Conservation (phyloP, 345 rosid species). For the Bruguiera gymnorhiza region DNA sequence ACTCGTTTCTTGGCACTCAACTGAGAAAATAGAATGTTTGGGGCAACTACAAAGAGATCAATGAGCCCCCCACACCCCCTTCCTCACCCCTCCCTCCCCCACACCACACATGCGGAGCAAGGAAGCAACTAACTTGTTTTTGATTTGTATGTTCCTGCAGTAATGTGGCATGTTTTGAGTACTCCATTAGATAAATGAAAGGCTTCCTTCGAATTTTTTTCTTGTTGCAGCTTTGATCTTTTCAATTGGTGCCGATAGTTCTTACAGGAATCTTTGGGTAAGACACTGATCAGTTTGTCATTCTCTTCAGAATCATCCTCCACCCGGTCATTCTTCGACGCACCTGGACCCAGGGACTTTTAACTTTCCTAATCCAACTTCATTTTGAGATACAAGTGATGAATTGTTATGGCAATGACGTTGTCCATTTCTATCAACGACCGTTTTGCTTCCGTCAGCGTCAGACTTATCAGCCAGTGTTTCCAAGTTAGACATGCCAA, state of each 20-base stretch:
- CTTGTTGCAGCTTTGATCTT: background rate
- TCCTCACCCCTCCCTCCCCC: background rate
- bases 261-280: too few species aligned
- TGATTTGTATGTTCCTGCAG: slow-evolving; percentile 4
- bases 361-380: slow-evolving; percentile 7
- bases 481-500: slow-evolving; percentile 27
- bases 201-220: background rate
- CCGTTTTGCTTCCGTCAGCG: slow-evolving; percentile 5
- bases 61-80: too few species aligned
- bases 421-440: background rate
- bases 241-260: too few species aligned
- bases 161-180: background rate
- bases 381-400: background rate
- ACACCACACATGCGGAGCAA: background rate
- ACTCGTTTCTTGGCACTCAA: background rate
- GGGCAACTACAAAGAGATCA: background rate
- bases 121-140: slow-evolving; percentile 17
- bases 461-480: slow-evolving; percentile 6
- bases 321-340: background rate
- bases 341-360: background rate
- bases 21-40: background rate
- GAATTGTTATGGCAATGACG: background rate
- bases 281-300: too few species aligned
- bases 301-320: too few species aligned
- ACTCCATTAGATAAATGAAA: slow-evolving; percentile 4